Evolutionary conservation across 1,284 basidiomycete species (phyloP), one percentile per base, ranked within the genome.

Genomic region (Leucoagaricus sp.): DNA sequence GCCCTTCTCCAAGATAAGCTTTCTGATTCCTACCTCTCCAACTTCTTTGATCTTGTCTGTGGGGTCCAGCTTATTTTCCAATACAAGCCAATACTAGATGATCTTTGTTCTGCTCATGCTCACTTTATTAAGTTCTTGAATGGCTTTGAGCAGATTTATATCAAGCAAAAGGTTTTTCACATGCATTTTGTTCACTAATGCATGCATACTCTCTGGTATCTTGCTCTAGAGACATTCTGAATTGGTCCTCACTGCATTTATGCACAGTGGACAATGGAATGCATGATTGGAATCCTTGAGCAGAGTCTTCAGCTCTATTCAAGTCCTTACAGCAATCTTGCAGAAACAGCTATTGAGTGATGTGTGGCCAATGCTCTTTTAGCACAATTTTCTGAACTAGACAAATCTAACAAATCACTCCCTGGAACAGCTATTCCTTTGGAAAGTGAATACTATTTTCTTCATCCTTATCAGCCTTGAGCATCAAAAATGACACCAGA

Each of bases 291-390:
- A 0, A 63, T 66, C 45, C 57, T 71, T 13, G 63, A 63, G 9
- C 21, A 60, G 29, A 61, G 65, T n/a, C 63, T 72, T 23, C 26
- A 40, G 3, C 65, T 67, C 42, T 67, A 59, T 4, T 62, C 62
- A 6, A 67, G 63, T 13, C 62, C 64, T 1, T 70, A 60, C 42
- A 21, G 7, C 12, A 57, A 57, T 28, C 49, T 57, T 9, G 9
- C n/a, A 21, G 15, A 42, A 19, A 42, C 25, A 21, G 41, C 15
- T 19, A 21, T 71, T 7, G 64, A 61, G 2, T 61, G 65, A 17
- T 53, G 58, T 23, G 68, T 68, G 49, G 52, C 66, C 6, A 75
- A 73, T 60, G 64, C 68, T 1, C 57, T 75, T 7, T 63, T 61
- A 23, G 58, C 59, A 0, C 53, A 71, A 34, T 53, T 70, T 10